Base-by-base conservation (phyloP, 192 early-diverging fungal genomes). In the Oehlia diaphana region DNA sequence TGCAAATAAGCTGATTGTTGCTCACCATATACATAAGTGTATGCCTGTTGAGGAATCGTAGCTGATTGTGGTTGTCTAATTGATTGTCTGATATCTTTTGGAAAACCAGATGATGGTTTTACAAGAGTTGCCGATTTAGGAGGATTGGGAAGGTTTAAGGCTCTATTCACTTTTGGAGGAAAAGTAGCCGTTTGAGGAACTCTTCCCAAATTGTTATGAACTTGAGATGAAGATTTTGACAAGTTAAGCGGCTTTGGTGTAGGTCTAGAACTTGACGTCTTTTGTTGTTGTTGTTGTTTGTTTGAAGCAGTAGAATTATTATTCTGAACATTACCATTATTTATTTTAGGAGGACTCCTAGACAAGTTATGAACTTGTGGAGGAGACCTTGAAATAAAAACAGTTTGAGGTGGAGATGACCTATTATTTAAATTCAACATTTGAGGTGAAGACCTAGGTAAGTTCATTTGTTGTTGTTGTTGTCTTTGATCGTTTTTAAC, bases 141-240 rank as follows among this genome's bases (percentile, higher is more conserved):
- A n/a, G 77, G 77, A 63, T 78, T 58, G 9, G 67, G 77, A 61
- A 78, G 77, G 35, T 78, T 78, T 31, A 70, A 58, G 4, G 66
- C 67, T 70, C 77, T 28, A 78, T 78, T 78, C 8, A 78, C 67
- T 12, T 78, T 78, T 61, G 65, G 77, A n/a, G 77, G 77, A 61
- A 78, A 78, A 70, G 77, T 78, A n/a, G 77, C 77, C 23, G 77
- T 78, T 62, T 78, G 77, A 33, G 77, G 77, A 70, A 50, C 66
- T 26, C 67, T 78, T 7, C 31, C 33, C 21, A 78, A 70, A 71
- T 78, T 78, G 9, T 53, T 53, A 16, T 19, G 33, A 53, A 70
- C 39, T 37, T 68, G 67, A 35, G 67, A 28, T 37, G 75, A 76
- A 35, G 74, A 65, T 10, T 78, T 78, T 70, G 77, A 69, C 19